A percentile compares a stretch with the other conserved stretches of the same genome.
Conservation (phyloP, 2,329 filamentous ascomycete genomes). For the Dothistroma pini region DNA sequence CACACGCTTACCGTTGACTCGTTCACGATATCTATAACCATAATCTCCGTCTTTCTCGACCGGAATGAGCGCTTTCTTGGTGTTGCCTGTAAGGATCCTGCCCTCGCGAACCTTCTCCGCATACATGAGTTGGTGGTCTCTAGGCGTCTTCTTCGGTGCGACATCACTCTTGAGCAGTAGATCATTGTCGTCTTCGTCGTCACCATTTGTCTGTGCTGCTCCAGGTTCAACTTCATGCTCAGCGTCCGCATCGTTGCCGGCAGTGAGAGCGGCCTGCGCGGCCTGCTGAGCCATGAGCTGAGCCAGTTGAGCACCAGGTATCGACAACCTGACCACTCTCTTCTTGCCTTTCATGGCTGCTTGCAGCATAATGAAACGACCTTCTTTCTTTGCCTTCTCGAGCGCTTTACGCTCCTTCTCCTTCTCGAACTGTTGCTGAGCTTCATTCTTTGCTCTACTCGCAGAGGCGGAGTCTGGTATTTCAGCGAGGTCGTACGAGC, state of each 20-base stretch:
- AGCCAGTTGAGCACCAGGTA: slow-evolving; percentile 38
- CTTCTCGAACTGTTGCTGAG: slow-evolving; percentile 47
- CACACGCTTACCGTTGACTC: slow-evolving; percentile 26
- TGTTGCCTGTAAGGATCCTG: slow-evolving; percentile 29
- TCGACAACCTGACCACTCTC: slow-evolving; percentile 40
- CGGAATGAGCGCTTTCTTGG: slow-evolving; percentile 32
- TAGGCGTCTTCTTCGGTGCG: slow-evolving; percentile 28
- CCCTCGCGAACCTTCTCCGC: slow-evolving; percentile 36
- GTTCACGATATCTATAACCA: slow-evolving; percentile 34
- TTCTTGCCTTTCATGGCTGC: slow-evolving; percentile 46
- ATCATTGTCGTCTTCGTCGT: slow-evolving; percentile 19
- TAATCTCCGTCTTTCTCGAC: slow-evolving; percentile 35
- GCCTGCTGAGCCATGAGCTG: slow-evolving; percentile 34
- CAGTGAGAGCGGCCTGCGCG: slow-evolving; percentile 26
- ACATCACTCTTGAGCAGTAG: slow-evolving; percentile 35
- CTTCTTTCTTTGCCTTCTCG: slow-evolving; percentile 41
- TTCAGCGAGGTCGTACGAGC: slow-evolving; percentile 31
- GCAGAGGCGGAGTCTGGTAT: slow-evolving; percentile 21
- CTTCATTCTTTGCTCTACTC: slow-evolving; percentile 39
- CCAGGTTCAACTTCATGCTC: slow-evolving; percentile 29
- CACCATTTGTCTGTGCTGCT: slow-evolving; percentile 19
- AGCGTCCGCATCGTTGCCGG: slow-evolving; percentile 29
- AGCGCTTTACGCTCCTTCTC: slow-evolving; percentile 42
- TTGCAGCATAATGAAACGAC: slow-evolving; percentile 45
- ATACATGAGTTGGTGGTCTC: slow-evolving; percentile 38